These are phyloP conservation scores for Citeromyces nyonsensis DNA, from an alignment of 805 yeast species.

Conservation along the genomic window DNA sequence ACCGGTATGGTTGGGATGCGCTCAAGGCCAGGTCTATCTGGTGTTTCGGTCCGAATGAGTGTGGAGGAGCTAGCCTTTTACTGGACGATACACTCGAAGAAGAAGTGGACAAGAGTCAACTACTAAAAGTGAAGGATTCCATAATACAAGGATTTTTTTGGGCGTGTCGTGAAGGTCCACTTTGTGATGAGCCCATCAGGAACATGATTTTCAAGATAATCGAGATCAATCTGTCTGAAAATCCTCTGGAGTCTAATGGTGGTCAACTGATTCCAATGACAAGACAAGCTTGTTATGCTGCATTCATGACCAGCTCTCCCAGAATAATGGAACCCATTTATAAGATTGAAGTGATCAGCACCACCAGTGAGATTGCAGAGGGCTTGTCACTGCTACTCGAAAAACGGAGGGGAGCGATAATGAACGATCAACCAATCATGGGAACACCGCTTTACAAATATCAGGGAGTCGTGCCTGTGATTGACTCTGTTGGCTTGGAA, in stretches of 20 bases:
- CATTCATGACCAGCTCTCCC: constrained; percentile 67
- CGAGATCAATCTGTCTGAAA: constrained; percentile 35
- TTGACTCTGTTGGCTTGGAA: constrained; percentile 83
- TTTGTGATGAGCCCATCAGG: constrained; percentile 74
- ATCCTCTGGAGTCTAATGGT: constrained; percentile 30
- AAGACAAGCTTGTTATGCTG: constrained; percentile 73
- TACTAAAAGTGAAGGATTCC: constrained; percentile 31
- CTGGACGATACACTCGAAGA: constrained; percentile 63
- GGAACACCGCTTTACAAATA: constrained; percentile 59
- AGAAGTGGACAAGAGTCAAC: constrained; percentile 43
- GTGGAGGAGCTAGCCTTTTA: constrained; percentile 32
- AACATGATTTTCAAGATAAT: constrained; percentile 58
- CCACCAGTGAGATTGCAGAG: constrained; percentile 21
- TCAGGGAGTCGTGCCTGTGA: constrained; percentile 62
- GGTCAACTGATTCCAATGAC: constrained; percentile 74
- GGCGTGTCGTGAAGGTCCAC: constrained; percentile 78
- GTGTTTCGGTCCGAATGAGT: constrained; percentile 49
- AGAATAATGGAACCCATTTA: constrained; percentile 73
- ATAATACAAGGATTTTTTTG: constrained; percentile 71
- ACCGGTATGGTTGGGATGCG: constrained; percentile 65
- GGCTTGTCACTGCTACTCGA: constrained; percentile 22
- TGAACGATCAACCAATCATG: constrained; percentile 34
- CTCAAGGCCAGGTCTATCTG: constrained; percentile 71
- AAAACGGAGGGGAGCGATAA: constrained; percentile 55
- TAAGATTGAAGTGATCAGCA: constrained; percentile 32